Evolutionary conservation across 2,329 filamentous ascomycete species (phyloP).

Genomic region (Plectosphaerella cucumerina): DNA sequence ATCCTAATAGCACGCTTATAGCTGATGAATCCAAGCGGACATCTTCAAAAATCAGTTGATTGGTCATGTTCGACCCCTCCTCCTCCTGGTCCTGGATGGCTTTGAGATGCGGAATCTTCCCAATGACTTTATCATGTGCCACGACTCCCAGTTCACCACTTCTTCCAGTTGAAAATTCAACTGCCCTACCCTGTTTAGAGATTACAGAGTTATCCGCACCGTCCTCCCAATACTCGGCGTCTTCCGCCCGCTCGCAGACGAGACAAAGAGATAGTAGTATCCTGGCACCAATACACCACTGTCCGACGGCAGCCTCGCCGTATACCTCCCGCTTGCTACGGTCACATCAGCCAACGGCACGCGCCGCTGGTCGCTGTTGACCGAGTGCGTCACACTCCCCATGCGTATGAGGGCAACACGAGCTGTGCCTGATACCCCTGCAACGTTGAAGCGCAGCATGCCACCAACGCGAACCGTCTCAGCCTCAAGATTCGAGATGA

Average conservation of each 20-base stretch:
- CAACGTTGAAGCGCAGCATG: slow-evolving; percentile 16
- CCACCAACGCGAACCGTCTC: slow-evolving; percentile 19
- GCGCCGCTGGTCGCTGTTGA: slow-evolving; percentile 55
- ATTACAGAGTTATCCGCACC: slow-evolving; percentile 22
- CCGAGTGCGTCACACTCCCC: slow-evolving; percentile 47
- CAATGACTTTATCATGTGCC: too few relatives aligned
- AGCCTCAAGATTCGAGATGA: slow-evolving; percentile 27
- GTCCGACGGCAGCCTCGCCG: slow-evolving; percentile 38
- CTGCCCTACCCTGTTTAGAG: too few relatives aligned
- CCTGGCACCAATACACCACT: slow-evolving; percentile 46
- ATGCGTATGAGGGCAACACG: slow-evolving; percentile 41
- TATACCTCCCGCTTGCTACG: slow-evolving; percentile 26
- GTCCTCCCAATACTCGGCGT: slow-evolving; percentile 42
- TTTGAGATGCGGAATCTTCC: too few relatives aligned
- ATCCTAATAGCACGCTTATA: too few relatives aligned
- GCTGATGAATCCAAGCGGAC: too few relatives aligned
- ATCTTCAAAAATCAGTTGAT: too few relatives aligned
- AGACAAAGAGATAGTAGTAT: slow-evolving; percentile 50
- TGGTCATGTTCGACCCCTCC: too few relatives aligned
- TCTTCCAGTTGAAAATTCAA: too few relatives aligned
- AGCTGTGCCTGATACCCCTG: slow-evolving; percentile 12
- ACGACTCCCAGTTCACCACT: too few relatives aligned
- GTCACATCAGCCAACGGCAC: slow-evolving; percentile 33
- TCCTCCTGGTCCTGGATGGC: too few relatives aligned
- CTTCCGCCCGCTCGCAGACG: slow-evolving; percentile 29